These are phyloP conservation scores for Circinella minor DNA, from an alignment of 371 early-diverging fungal genomes.

Conservation along the genomic window DNA sequence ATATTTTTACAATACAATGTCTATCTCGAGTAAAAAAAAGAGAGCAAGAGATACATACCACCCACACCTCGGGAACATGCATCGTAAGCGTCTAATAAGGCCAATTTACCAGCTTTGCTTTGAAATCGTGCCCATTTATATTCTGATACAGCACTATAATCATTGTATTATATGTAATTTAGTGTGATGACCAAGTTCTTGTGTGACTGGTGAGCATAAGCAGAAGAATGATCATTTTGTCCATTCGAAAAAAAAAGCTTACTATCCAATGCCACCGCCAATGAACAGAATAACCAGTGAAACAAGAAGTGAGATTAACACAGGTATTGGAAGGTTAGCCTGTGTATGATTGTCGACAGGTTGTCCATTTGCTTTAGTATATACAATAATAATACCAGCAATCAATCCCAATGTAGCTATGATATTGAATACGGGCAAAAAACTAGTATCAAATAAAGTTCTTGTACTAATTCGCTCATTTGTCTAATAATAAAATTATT, in stretches of 20 bases:
- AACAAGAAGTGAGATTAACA: slow-evolving; percentile 47
- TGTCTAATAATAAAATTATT: slow-evolving; percentile 1
- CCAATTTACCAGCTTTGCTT: slow-evolving; percentile 19
- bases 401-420: slow-evolving; percentile 13
- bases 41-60: slow-evolving; percentile 16
- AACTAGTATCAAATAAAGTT: neutral
- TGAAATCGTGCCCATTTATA: slow-evolving; percentile 34
- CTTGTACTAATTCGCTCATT: slow-evolving; percentile 4
- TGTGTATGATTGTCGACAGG: neutral
- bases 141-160: slow-evolving; percentile 29
- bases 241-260: neutral
- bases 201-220: no score
- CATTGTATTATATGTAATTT: neutral
- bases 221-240: neutral
- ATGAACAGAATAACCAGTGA: slow-evolving; percentile 24
- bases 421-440: slow-evolving; percentile 19
- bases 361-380: slow-evolving; percentile 2
- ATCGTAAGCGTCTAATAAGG: slow-evolving; percentile 34
- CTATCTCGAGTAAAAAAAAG: neutral
- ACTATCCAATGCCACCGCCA: slow-evolving; percentile 11
- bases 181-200: no score
- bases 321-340: slow-evolving; percentile 67
- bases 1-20: neutral
- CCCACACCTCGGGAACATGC: slow-evolving; percentile 34
- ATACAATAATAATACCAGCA: slow-evolving; percentile 16